These are phyloP conservation scores for Neurospora sp. DNA, from an alignment of 495 filamentous ascomycete species.

Conservation along the genomic window DNA sequence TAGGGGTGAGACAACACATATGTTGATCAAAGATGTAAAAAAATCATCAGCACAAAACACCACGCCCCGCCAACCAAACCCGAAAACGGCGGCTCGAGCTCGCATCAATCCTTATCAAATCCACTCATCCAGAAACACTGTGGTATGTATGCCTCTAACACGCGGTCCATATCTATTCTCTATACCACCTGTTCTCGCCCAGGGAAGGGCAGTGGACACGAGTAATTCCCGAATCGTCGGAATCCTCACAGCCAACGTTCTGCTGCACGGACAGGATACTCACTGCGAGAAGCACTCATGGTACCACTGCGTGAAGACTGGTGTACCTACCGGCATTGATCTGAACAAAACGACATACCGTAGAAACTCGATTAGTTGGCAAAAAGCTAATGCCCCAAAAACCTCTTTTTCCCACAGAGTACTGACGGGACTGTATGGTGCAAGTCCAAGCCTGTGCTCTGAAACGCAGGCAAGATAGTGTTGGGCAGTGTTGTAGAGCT, in stretches of 20 bases:
- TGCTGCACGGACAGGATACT: neutral
- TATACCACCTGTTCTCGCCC: neutral
- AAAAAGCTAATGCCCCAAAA: no score
- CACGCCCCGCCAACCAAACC: conserved; percentile 27
- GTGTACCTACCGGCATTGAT: neutral
- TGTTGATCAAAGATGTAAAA: conserved; percentile 23
- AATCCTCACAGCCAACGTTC: neutral
- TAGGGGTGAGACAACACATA: neutral
- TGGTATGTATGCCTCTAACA: neutral
- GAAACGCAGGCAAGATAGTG: no score
- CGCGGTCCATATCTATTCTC: no score
- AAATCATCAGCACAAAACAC: conserved; percentile 34
- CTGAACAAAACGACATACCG: neutral
- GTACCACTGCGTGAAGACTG: neutral
- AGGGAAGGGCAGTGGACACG: neutral
- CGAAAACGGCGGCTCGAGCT: conserved; percentile 25
- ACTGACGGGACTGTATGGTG: no score
- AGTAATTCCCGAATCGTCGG: neutral
- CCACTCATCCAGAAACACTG: neutral
- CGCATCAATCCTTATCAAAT: conserved; percentile 7
- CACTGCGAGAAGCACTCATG: neutral
- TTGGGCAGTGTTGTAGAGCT: no score
- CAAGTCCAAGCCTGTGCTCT: no score
- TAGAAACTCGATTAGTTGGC: no score
- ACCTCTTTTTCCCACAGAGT: no score